Evolutionary conservation across 495 filamentous ascomycete genomes (phyloP).

Genomic region (Hypomontagnella monticulosa): DNA sequence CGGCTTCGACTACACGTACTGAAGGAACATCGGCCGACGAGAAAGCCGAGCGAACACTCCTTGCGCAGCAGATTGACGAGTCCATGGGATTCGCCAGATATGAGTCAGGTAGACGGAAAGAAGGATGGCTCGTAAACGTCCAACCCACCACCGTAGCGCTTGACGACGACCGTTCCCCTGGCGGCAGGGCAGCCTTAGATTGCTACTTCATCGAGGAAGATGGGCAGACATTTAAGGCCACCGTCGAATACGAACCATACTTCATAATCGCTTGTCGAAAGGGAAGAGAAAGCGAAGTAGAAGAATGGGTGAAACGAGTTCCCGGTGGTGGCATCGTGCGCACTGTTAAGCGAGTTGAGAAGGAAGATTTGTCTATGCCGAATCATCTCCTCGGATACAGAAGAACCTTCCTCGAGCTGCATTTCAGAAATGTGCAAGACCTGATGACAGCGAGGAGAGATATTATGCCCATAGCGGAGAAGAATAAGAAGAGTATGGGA

Average conservation of each 20-base stretch:
- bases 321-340: constrained; percentile 88
- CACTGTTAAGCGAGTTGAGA: constrained; percentile 77
- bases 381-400: constrained; percentile 95
- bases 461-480: constrained; percentile 91
- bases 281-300: constrained; percentile 88
- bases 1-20: constrained; percentile 75
- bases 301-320: constrained; percentile 90
- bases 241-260: constrained; percentile 95
- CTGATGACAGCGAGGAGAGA: constrained; percentile 82
- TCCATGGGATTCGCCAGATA: constrained; percentile 91
- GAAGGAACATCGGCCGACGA: constrained; percentile 88
- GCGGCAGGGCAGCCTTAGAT: constrained; percentile 88
- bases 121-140: constrained; percentile 96
- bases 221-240: constrained; percentile 94
- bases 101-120: constrained; percentile 83
- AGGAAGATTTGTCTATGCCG: constrained; percentile 94
- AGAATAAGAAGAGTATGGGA: constrained; percentile 92
- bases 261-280: constrained; percentile 91
- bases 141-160: constrained; percentile 77
- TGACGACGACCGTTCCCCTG: constrained; percentile 80
- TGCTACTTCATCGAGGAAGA: constrained; percentile 97
- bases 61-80: constrained; percentile 93
- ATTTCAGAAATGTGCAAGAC: constrained; percentile 87
- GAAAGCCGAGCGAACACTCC: constrained; percentile 81
- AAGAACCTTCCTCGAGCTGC: constrained; percentile 82